Evolutionary conservation across 1,139 yeast species (phyloP), one percentile per base, ranked within the genome.

Genomic region (Geotrichum restrictum): DNA sequence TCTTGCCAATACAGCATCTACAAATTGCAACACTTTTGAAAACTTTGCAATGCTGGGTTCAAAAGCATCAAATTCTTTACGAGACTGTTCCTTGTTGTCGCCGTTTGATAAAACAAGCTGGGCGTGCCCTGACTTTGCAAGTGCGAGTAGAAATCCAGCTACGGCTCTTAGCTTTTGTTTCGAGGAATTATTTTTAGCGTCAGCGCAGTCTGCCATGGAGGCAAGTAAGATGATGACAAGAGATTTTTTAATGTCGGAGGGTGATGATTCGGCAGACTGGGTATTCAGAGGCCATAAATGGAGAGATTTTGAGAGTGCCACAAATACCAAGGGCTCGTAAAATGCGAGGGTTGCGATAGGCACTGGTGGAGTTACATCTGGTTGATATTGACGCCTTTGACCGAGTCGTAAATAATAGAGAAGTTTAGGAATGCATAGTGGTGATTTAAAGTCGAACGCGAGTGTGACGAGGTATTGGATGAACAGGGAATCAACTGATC

Each of bases 391-490:
- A 10, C 42, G 48, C 21, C 37, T 32, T 18, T 47, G 51, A 32
- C 40, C 45, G 14, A 43, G 16, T 1, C 54, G 41, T 10, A 51
- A 31, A 45, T 57, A 62, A 32, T 49, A 58, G 48, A 63, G 47
- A 33, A 60, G 57, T 44, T 53, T 47, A 27, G 56, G 59, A 22
- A 61, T 52, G 38, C 64, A 60, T 21, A 67, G 54, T 10, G 62
- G 44, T 7, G 67, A 57, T 31, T 59, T 61, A 16, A 60, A 57
- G 40, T 68, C 71, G n/a, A 56, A 53, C n/a, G 65, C 59, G 45
- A 69, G 60, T 16, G 52, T 45, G 34, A 60, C 54, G 2, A 69
- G 48, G 55, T 69, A 69, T 56, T 69, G 72, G 36, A 63, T 60
- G 18, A 66, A 60, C 52, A 67, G 59, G 27, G 69, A 64, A 45